Percentiles rank a stretch among this genome's conserved stretches.
Evolutionary conservation across 2,329 filamentous ascomycete species (phyloP).

Genomic region (Aspergillus jensenii): DNA sequence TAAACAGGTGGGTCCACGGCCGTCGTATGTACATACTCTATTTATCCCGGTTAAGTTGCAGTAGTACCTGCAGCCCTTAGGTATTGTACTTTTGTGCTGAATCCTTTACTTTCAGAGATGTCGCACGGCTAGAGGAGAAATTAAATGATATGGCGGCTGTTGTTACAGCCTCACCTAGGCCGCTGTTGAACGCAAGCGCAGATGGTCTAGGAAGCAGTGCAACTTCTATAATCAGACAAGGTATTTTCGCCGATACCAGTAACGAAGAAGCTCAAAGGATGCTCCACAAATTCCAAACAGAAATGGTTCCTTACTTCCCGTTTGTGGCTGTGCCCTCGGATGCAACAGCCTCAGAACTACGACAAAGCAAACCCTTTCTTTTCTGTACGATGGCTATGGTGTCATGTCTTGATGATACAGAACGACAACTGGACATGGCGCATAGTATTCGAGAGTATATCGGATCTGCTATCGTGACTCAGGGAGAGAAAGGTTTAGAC

Average conservation of each 20-base stretch:
- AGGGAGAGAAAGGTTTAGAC: slow-evolving; percentile 44
- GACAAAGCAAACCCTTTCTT: not conserved
- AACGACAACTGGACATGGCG: not conserved
- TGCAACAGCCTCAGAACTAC: not conserved
- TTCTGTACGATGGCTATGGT: not conserved
- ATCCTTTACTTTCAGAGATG: not conserved
- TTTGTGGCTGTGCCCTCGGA: not conserved
- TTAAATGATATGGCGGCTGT: not conserved
- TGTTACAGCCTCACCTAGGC: not conserved
- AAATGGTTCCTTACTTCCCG: not conserved
- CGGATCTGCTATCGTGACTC: slow-evolving; percentile 28
- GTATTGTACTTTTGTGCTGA: not conserved
- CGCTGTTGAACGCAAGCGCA: not conserved
- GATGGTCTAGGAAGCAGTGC: not conserved
- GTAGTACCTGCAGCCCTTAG: not conserved
- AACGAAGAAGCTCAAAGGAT: not conserved
- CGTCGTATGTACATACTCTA: slow-evolving; percentile 1
- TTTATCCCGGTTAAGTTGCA: not conserved
- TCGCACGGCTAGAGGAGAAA: not conserved
- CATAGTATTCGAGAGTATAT: not conserved
- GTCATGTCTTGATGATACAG: not conserved
- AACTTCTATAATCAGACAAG: not conserved
- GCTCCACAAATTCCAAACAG: not conserved
- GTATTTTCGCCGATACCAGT: not conserved
- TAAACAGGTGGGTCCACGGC: slow-evolving; percentile 14